These are phyloP conservation scores for Boletellus ananas DNA, from an alignment of 768 basidiomycete species.

Conservation along the genomic window DNA sequence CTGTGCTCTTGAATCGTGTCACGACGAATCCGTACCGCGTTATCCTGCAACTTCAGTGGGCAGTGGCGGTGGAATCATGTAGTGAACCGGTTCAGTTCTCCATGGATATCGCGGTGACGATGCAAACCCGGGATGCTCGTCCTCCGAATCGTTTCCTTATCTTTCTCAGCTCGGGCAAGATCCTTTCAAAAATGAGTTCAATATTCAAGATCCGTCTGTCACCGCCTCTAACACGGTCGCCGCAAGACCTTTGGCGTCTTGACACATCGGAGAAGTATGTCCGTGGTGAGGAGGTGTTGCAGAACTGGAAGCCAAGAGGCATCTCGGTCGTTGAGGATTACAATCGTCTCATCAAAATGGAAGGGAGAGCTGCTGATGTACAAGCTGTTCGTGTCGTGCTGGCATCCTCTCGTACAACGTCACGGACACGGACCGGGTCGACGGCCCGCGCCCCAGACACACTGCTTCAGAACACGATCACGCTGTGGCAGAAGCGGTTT, in stretches of 20 bases:
- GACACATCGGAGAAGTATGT: slow-evolving; percentile 97
- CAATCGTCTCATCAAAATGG: slow-evolving; percentile 62
- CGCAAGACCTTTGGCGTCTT: slow-evolving; percentile 89
- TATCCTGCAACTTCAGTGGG: slow-evolving; percentile 72
- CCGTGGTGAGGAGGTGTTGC: slow-evolving; percentile 82
- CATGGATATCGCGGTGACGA: slow-evolving; percentile 81
- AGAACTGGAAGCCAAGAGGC: slow-evolving; percentile 83
- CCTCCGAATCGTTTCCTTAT: slow-evolving; percentile 74
- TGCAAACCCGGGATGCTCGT: slow-evolving; percentile 80
- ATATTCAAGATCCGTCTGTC: slow-evolving; percentile 79
- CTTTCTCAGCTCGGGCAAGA: slow-evolving; percentile 74
- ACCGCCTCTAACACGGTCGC: slow-evolving; percentile 81
- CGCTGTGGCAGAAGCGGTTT: slow-evolving; percentile 81
- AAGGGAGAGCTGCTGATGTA: slow-evolving; percentile 80
- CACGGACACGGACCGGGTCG: slow-evolving; percentile 49
- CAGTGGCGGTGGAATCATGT: slow-evolving; percentile 79
- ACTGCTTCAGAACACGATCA: slow-evolving; percentile 61
- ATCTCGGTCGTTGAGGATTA: slow-evolving; percentile 89
- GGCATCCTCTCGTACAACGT: slow-evolving; percentile 42
- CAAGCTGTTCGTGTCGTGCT: slow-evolving; percentile 83
- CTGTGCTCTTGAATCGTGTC: slow-evolving; percentile 78
- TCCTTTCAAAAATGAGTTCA: slow-evolving; percentile 74
- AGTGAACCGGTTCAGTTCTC: slow-evolving; percentile 83
- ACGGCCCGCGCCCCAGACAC: slow-evolving; percentile 62
- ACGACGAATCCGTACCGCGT: slow-evolving; percentile 76